phyloP scores from a whole-genome alignment of 108 stramenopile genomes.

The Cyclotella baltica region DNA sequence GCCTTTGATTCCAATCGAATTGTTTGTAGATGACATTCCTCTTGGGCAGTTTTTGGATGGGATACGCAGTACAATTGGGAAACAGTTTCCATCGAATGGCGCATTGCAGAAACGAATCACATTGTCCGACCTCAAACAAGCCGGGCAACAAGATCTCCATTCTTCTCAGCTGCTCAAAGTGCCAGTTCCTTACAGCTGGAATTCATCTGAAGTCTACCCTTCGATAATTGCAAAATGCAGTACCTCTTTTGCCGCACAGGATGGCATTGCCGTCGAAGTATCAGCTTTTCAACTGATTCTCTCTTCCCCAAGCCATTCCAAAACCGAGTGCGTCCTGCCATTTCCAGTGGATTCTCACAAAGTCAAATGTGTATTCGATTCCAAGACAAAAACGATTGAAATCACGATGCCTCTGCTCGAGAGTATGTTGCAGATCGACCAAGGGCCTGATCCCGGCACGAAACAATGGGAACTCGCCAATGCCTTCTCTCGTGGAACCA shows the following conservation, averaged over 20 bases:
- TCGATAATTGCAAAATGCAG: constrained; percentile 34
- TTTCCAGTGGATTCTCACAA: constrained; percentile 38
- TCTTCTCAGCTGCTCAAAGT: constrained; percentile 38
- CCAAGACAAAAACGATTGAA: constrained; percentile 13
- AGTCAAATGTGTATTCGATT: constrained; percentile 11
- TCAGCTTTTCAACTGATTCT: constrained; percentile 32
- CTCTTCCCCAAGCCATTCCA: constrained; percentile 10
- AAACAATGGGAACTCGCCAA: constrained; percentile 40
- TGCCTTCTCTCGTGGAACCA: constrained; percentile 17
- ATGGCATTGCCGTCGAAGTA: constrained; percentile 9
- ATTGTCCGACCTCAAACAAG: constrained; percentile 30
- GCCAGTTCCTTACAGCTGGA: constrained; percentile 15
- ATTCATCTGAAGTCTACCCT: neutral
- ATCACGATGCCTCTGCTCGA: constrained; percentile 41
- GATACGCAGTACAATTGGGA: neutral
- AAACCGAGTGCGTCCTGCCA: constrained; percentile 44
- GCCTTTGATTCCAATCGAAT: constrained; percentile 18
- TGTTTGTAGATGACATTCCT: constrained; percentile 25
- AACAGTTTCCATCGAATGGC: neutral
- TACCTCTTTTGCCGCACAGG: neutral
- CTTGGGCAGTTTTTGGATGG: constrained; percentile 38
- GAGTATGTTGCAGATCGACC: constrained; percentile 8
- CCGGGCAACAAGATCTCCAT: constrained; percentile 4
- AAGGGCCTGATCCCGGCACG: constrained; percentile 43
- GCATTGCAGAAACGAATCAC: constrained; percentile 18